These are phyloP conservation scores for Nemania abortiva DNA, from an alignment of 2,329 filamentous ascomycete genomes.

Conservation along the genomic window DNA sequence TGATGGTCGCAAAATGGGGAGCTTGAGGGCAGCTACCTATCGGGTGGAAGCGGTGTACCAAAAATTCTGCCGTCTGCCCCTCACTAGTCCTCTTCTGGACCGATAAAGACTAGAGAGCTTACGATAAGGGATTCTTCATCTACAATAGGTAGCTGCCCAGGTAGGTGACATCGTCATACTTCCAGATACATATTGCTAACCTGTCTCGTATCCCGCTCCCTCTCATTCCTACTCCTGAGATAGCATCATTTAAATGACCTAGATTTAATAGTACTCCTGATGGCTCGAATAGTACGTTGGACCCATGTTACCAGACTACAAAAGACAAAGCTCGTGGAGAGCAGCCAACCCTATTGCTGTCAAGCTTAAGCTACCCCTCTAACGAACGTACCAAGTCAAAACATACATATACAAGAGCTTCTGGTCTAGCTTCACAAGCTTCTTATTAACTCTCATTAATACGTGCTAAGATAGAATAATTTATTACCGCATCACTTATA, in stretches of 20 bases:
- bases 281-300: neutral
- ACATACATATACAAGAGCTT: neutral
- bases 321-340: neutral
- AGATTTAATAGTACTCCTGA: neutral
- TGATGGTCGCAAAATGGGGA: conserved; percentile 12
- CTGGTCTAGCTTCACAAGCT: neutral
- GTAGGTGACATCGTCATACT: neutral
- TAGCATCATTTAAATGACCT: neutral
- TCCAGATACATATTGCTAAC: neutral
- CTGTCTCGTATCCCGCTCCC: neutral
- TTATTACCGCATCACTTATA: neutral
- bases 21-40: conserved; percentile 8
- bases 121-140: conserved; percentile 15
- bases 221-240: neutral
- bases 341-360: neutral
- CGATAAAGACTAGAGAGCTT: conserved; percentile 17
- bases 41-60: conserved; percentile 44
- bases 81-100: conserved; percentile 54
- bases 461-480: neutral
- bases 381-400: neutral
- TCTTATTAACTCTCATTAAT: neutral
- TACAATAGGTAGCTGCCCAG: too few relatives aligned
- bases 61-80: conserved; percentile 57
- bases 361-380: neutral
- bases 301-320: too few relatives aligned